A percentile compares a stretch with the other conserved stretches of the same genome.
phyloP scores from a whole-genome alignment of 2,329 filamentous ascomycete genomes.

The Curvularia hawaiiensis region DNA sequence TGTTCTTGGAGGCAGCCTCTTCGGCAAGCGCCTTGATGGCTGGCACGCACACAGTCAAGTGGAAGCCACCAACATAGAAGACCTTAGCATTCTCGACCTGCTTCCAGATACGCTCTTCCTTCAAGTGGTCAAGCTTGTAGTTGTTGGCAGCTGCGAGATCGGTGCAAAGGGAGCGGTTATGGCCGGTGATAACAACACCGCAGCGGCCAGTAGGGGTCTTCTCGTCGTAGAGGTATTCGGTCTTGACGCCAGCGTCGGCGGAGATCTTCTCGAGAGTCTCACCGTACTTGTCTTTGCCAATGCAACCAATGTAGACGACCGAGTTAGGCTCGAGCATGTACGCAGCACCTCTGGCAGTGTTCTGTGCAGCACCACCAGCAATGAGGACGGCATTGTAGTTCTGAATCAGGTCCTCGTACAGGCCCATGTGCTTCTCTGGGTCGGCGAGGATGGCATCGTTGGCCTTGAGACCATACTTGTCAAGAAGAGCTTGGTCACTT shows the following conservation, averaged over 20 bases:
- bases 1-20: slow-evolving; percentile 87
- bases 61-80: slow-evolving; percentile 95
- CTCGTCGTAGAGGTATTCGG: slow-evolving; percentile 92
- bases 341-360: slow-evolving; percentile 92
- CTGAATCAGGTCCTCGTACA: slow-evolving; percentile 93
- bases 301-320: slow-evolving; percentile 91
- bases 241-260: slow-evolving; percentile 83
- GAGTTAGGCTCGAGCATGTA: slow-evolving; percentile 91
- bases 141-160: slow-evolving; percentile 96
- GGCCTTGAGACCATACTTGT: slow-evolving; percentile 92
- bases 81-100: slow-evolving; percentile 86
- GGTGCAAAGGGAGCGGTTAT: slow-evolving; percentile 93
- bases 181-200: slow-evolving; percentile 94
- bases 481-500: slow-evolving; percentile 81
- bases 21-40: slow-evolving; percentile 89
- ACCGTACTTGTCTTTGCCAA: slow-evolving; percentile 95
- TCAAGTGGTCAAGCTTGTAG: slow-evolving; percentile 93
- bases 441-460: slow-evolving; percentile 98
- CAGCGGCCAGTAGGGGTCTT: slow-evolving; percentile 87
- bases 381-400: slow-evolving; percentile 94
- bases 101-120: slow-evolving; percentile 88
- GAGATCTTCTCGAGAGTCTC: slow-evolving; percentile 86
- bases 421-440: slow-evolving; percentile 76
- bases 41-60: slow-evolving; percentile 93
- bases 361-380: slow-evolving; percentile 94